Base-by-base conservation (phyloP, 768 basidiomycete genomes). In the Lentinula edodes region DNA sequence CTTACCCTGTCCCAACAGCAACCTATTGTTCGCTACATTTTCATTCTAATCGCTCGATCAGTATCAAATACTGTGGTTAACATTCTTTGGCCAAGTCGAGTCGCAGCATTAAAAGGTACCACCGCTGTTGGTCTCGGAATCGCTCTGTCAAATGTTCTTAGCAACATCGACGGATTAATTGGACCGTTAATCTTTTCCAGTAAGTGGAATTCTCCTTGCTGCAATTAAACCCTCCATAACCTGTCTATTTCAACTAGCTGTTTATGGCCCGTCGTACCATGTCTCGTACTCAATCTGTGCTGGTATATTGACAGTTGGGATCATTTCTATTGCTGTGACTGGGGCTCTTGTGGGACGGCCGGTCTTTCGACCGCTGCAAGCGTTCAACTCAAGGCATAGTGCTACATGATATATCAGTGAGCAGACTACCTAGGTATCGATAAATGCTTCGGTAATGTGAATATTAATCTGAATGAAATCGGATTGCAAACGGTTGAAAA, bases 101-200 rank as follows among this genome's bases (percentile, higher is more conserved):
- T 58, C 7, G 56, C 35, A 8, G 56, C 56, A 23, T 36, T 58
- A 34, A 42, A 45, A 43, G 56, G 56, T 6, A 58, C 56, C 42
- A 58, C 56, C 28, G 56, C 56, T 9, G 56, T 58, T n/a, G 56
- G 56, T 13, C 56, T 58, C 6, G 56, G 56, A 6, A 58, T 58
- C 13, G 56, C 56, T 4, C 39, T 58, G 1, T 58, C 56, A 8
- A 58, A 58, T n/a, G 38, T 58, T 46, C 38, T 58, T 18, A 58
- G 42, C 18, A 36, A 58, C 18, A 36, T 58, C 20, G 56, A 58
- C 36, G 56, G 56, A 34, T 46, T 58, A 23, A 41, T 58, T 58
- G 56, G 56, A 28, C 56, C 56, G 18, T 23, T 36, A 0, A 58
- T 58, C 41, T 58, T 58, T 18, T 58, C 56, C 8, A 34, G 56